Percentiles rank a stretch among this genome's conserved stretches.
Conservation (phyloP, 2,329 filamentous ascomycete species). For the Eutypa lata region DNA sequence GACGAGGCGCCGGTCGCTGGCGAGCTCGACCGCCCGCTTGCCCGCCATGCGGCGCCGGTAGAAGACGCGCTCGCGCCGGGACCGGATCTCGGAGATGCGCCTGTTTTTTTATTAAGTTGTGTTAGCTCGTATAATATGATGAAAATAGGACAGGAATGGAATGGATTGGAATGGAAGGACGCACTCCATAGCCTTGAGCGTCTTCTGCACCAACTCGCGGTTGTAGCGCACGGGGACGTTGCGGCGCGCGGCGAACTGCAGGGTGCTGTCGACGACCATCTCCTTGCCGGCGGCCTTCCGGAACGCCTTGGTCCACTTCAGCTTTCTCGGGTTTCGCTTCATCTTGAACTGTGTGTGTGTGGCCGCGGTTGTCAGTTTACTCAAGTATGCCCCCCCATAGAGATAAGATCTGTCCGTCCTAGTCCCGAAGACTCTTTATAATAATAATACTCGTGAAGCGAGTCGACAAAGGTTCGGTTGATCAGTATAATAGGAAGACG, state of each 20-base stretch:
- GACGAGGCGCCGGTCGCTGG: constrained; percentile 81
- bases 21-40: constrained; percentile 79
- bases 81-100: constrained; percentile 79
- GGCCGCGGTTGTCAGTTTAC: not conserved
- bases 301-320: constrained; percentile 96
- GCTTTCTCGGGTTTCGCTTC: constrained; percentile 95
- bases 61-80: constrained; percentile 82
- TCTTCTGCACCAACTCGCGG: constrained; percentile 83
- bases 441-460: too few species aligned
- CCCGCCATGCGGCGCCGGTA: constrained; percentile 93
- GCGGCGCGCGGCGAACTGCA: constrained; percentile 87
- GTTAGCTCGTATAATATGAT: too few species aligned
- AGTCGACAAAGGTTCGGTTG: too few species aligned
- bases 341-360: constrained; percentile 66
- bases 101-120: not conserved
- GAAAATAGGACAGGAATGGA: too few species aligned
- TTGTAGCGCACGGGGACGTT: constrained; percentile 96
- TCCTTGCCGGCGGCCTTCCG: constrained; percentile 79
- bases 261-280: constrained; percentile 80
- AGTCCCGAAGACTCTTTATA: too few species aligned
- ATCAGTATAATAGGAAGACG: constrained; percentile 11
- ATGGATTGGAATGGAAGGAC: too few species aligned
- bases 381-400: too few species aligned
- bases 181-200: constrained; percentile 81
- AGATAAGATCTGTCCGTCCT: too few species aligned